Conservation (phyloP, 1,139 yeast species). For the Lipomyces yarrowii region DNA sequence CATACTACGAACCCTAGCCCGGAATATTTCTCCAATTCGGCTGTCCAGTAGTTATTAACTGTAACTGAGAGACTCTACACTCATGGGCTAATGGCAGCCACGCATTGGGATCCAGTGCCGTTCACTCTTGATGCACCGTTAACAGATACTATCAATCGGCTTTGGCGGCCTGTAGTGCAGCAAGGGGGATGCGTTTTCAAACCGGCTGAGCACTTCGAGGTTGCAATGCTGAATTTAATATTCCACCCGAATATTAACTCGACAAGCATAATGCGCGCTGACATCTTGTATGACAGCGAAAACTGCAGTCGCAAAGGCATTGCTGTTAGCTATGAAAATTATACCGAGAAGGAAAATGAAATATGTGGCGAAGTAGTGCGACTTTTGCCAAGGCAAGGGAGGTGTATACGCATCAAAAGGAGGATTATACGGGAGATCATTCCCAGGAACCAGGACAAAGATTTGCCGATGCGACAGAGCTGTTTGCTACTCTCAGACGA, state of each 20-base stretch:
- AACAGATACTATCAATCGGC: constrained; percentile 1
- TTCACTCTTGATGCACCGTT: not conserved
- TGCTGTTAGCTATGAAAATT: not conserved
- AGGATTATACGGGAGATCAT: constrained; percentile 76
- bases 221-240: constrained; percentile 58
- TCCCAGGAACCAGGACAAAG: constrained; percentile 88
- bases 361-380: constrained; percentile 13
- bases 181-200: constrained; percentile 10
- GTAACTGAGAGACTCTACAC: not conserved
- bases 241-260: constrained; percentile 90
- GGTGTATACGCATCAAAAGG: constrained; percentile 27
- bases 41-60: not conserved
- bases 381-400: constrained; percentile 22
- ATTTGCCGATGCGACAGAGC: constrained; percentile 80
- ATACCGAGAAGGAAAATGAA: constrained; percentile 13
- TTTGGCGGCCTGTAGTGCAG: constrained; percentile 11
- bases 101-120: not conserved
- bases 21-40: too few species aligned
- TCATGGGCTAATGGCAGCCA: not conserved
- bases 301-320: constrained; percentile 2
- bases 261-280: constrained; percentile 87
- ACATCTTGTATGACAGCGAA: constrained; percentile 59
- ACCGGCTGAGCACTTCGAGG: constrained; percentile 4
- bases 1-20: not conserved
- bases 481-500: constrained; percentile 55